Base-by-base conservation (phyloP, 2,329 filamentous ascomycete genomes). In the Aspergillus fructus region DNA sequence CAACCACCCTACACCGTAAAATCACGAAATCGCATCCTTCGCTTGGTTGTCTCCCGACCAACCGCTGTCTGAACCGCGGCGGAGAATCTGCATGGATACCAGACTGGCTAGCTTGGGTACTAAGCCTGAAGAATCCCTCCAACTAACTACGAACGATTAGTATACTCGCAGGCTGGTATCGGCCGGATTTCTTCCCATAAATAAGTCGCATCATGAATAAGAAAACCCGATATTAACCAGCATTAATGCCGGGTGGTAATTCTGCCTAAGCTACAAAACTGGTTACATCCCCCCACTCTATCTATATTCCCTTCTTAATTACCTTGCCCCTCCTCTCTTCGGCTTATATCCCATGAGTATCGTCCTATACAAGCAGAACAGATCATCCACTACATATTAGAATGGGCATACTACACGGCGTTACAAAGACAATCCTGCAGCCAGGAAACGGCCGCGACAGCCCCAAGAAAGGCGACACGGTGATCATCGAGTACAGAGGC, bases 401-500 rank as follows among this genome's bases (percentile, higher is more conserved):
- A 5, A 17, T n/a, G 30, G 17, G 53, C 41, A 40, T 53, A 53
- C 64, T 69, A 43, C 64, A 92, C 92, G 88, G 83, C 74, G 90
- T 96, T 69, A 83, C 80, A 59, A 96, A 91, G 81, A 83, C 81
- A 49, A 76, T 84, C 62, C 74, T 87, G 66, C 70, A 77, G 37
- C 75, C 83, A 62, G 93, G 93, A 69, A 82, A 83, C 68, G 79
- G 79, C 57, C 81, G 82, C 56, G 73, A 85, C 68, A 79, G 76
- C 63, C 90, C 93, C 57, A 71, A 77, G 64, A 68, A 71, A 15
- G 89, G 90, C 64, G 86, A 97, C 74, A 85, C 78, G 24, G 90
- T 97, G 70, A 85, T 84, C 70, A 96, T 97, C 71, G 86, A 94
- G 78, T 97, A 97, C 83, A 94, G 89, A 42, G 94, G 94, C 67